Evolutionary conservation across 768 basidiomycete genomes (phyloP).

Genomic region (Phlebiopsis flavidoalba): DNA sequence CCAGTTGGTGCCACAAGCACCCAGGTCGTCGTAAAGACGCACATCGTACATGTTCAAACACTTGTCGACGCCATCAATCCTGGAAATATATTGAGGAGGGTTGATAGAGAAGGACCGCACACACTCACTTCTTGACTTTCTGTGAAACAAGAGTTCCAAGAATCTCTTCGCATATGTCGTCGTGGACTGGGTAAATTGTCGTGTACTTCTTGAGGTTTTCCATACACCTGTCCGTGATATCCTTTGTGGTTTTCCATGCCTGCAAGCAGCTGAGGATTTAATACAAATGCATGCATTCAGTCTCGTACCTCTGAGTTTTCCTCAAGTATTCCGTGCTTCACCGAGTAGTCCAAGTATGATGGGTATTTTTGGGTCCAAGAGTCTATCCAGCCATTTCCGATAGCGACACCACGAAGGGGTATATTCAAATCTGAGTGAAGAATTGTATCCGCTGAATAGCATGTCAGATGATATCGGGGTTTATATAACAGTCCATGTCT

Average conservation of each 20-base stretch:
- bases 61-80: slow-evolving; percentile 61
- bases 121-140: slow-evolving; percentile 34
- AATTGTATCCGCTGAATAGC: slow-evolving; percentile 63
- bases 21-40: slow-evolving; percentile 76
- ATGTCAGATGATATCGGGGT: background rate
- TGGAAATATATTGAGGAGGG: slow-evolving; percentile 21
- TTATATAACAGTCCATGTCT: no score
- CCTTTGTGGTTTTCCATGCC: slow-evolving; percentile 58
- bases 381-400: slow-evolving; percentile 99
- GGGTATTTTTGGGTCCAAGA: slow-evolving; percentile 81
- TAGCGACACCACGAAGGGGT: slow-evolving; percentile 75
- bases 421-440: slow-evolving; percentile 54
- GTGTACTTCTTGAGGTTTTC: slow-evolving; percentile 29
- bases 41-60: slow-evolving; percentile 97
- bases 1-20: slow-evolving; percentile 98
- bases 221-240: slow-evolving; percentile 56
- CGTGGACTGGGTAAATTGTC: slow-evolving; percentile 48
- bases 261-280: slow-evolving; percentile 22
- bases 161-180: slow-evolving; percentile 56
- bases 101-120: background rate
- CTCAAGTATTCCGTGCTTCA: slow-evolving; percentile 74
- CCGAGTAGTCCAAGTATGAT: slow-evolving; percentile 81
- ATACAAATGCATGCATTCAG: background rate
- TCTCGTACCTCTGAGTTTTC: slow-evolving; percentile 56
- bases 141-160: slow-evolving; percentile 39